Base-by-base conservation (phyloP, 2,329 filamentous ascomycete genomes). In the Colletotrichum orchidophilum region DNA sequence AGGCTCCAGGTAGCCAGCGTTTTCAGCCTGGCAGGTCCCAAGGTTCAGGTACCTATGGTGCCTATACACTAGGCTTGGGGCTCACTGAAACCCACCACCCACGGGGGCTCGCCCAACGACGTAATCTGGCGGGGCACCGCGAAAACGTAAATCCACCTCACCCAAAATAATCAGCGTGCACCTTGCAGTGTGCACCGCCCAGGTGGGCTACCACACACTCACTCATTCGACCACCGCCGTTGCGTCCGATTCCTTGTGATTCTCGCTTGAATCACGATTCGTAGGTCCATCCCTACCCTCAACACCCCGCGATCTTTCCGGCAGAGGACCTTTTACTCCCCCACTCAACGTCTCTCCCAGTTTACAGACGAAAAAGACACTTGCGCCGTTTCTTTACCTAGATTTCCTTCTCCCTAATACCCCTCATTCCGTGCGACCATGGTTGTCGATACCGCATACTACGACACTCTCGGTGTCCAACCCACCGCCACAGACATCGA, bases 361-460 rank as follows among this genome's bases (percentile, higher is more conserved):
- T 46, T 21, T 31, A 26, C n/a, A n/a, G 31, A 26, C 59, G 24
- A 13, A 46, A 15, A 29, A 29, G 13, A 62, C 39, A 26, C 18
- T 26, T 62, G 42, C 42, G 42, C 59, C 39, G 39, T 33, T 24
- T 24, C 42, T 12, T 18, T 11, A 46, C 39, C 21, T 46, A 46
- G 31, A 57, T 57, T 53, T 54, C 49, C 39, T 39, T 42, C 18
- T 49, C 53, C 31, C 42, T 35, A 42, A 65, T 65, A 65, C 63
- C 53, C 66, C 27, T 53, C 69, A 12, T 35, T n/a, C 35, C 49
- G 39, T 35, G 55, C 75, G 79, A 86, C 78, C 79, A 97, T 97
- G 94, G 94, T 96, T 77, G 93, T 93, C 77, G 94, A 97, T 82
- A 97, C 94, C 70, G 85, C 90, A 76, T 97, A 97, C 84, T 97